A percentile compares a stretch with the other conserved stretches of the same genome.
phyloP scores from a whole-genome alignment of 345 rosid species.

The Brassica cretica region DNA sequence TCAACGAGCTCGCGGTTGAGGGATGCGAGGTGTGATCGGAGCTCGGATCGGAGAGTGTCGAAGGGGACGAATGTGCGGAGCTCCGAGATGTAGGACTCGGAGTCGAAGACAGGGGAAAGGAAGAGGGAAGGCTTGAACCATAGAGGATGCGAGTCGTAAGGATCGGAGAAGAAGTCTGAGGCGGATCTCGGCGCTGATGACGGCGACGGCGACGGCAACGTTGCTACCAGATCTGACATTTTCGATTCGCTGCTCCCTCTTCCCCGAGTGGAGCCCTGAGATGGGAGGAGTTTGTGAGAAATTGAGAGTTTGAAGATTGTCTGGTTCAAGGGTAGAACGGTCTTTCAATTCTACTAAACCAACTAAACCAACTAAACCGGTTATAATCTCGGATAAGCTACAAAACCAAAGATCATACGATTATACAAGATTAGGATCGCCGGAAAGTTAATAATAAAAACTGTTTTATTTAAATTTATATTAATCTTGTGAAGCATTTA shows the following conservation, averaged over 20 bases:
- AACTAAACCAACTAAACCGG: slow-evolving; percentile 1
- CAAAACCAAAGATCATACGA: background rate
- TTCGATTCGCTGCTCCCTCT: background rate
- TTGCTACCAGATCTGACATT: slow-evolving; percentile 58
- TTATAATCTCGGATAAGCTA: background rate
- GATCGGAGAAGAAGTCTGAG: slow-evolving; percentile 84
- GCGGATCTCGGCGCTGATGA: slow-evolving; percentile 79
- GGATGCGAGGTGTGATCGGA: slow-evolving; percentile 77
- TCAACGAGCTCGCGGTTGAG: slow-evolving; percentile 94
- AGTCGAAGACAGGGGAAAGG: slow-evolving; percentile 76
- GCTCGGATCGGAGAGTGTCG: slow-evolving; percentile 92
- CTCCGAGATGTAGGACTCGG: slow-evolving; percentile 89
- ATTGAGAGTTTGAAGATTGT: background rate
- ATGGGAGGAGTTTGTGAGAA: background rate
- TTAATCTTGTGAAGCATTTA: no score
- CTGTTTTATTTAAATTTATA: no score
- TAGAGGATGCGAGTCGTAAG: slow-evolving; percentile 78
- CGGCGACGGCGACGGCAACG: slow-evolving; percentile 57
- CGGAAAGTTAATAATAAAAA: no score
- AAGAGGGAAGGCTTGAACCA: slow-evolving; percentile 95
- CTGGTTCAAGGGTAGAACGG: background rate
- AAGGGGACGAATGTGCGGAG: slow-evolving; percentile 96
- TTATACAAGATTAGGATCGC: no score
- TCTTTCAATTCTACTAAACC: background rate
- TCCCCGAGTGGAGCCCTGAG: background rate